Conservation (phyloP, 2,329 filamentous ascomycete genomes). For the Nemania bipapillata region DNA sequence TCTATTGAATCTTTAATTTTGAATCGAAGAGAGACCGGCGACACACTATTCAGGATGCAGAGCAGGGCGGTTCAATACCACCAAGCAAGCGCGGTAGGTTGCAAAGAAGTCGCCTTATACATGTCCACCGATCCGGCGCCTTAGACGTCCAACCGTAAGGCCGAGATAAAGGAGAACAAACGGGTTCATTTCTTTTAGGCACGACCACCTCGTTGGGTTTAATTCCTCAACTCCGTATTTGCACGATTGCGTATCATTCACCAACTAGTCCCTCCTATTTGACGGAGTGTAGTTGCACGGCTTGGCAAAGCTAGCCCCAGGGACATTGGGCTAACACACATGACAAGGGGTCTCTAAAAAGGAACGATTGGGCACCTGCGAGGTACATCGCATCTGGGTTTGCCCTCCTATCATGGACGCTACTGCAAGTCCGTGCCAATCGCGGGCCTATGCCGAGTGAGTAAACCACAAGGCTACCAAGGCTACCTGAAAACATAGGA, state of each 20-base stretch:
- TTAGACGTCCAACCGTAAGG: neutral
- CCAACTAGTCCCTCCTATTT: neutral
- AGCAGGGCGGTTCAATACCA: neutral
- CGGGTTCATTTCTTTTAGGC: slow-evolving; percentile 10
- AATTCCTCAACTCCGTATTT: neutral
- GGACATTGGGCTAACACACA: slow-evolving; percentile 3
- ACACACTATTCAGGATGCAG: slow-evolving; percentile 2
- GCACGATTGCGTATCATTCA: neutral
- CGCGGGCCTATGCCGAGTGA: neutral
- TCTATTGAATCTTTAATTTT: neutral
- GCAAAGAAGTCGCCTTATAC: slow-evolving; percentile 24
- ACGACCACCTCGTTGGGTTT: slow-evolving; percentile 9
- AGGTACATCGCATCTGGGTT: neutral
- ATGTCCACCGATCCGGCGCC: neutral
- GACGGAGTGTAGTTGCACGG: neutral
- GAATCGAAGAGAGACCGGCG: neutral
- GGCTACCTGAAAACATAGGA: slow-evolving; percentile 13
- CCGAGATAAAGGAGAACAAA: neutral
- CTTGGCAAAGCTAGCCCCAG: neutral
- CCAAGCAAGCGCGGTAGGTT: neutral
- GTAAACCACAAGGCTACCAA: slow-evolving; percentile 38
- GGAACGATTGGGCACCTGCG: slow-evolving; percentile 22
- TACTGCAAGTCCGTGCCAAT: slow-evolving; percentile 19
- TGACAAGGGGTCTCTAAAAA: slow-evolving; percentile 6
- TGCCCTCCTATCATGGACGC: slow-evolving; percentile 25